Conservation (phyloP, 2,329 filamentous ascomycete genomes). For the Teratosphaeria pseudoeucalypti region DNA sequence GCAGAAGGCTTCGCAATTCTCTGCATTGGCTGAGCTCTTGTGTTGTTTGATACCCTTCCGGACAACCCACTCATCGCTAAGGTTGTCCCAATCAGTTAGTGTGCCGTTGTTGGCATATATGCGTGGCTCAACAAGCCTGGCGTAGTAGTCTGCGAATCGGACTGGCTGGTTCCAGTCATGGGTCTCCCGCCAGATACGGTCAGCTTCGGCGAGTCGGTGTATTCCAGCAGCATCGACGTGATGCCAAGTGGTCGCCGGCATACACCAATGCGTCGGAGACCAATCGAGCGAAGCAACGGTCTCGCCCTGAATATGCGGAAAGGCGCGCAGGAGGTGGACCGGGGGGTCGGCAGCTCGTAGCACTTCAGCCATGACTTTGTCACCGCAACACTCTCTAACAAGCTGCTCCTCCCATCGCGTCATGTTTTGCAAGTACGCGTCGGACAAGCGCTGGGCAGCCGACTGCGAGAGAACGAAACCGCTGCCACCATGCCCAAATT, state of each 20-base stretch:
- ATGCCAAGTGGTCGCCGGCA: conserved; percentile 29
- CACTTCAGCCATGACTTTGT: conserved; percentile 42
- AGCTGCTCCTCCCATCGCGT: conserved; percentile 33
- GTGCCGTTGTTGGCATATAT: conserved; percentile 11
- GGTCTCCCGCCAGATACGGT: conserved; percentile 21
- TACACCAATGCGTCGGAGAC: conserved; percentile 32
- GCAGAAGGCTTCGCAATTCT: conserved; percentile 24
- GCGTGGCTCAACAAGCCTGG: conserved; percentile 22
- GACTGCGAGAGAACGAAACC: conserved; percentile 35
- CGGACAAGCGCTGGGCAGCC: conserved; percentile 23
- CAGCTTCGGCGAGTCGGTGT: conserved; percentile 15
- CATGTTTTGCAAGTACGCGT: conserved; percentile 26
- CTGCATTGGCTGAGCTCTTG: conserved; percentile 5
- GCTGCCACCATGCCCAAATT: conserved; percentile 33
- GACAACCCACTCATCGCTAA: conserved; percentile 16
- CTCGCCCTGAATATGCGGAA: conserved; percentile 36
- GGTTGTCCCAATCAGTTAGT: conserved; percentile 28
- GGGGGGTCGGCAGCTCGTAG: conserved; percentile 33
- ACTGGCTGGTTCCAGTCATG: conserved; percentile 26
- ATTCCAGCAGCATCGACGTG: conserved; percentile 15
- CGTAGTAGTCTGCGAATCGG: conserved; percentile 25
- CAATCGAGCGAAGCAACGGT: conserved; percentile 31
- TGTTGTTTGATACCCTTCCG: neutral
- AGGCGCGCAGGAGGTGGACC: conserved; percentile 32
- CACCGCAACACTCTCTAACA: conserved; percentile 43